Evolutionary conservation across 257 asterid genomes (phyloP), one percentile per base, ranked within the genome.

Genomic region (Solanum chiquidenum): DNA sequence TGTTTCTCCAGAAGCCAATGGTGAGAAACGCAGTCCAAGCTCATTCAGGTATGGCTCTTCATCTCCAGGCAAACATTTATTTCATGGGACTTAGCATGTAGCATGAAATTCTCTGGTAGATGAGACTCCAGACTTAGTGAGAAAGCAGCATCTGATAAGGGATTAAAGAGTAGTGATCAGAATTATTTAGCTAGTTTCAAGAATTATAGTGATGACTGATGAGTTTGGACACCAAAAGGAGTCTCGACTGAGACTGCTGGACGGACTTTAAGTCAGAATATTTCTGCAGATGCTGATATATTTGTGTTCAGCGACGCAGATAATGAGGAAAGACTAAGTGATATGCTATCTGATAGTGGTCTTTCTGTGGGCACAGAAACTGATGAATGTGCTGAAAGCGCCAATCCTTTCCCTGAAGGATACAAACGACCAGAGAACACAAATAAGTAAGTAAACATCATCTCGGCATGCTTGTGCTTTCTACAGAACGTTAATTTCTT

Each of bases 41-140:
- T 90, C 95, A 86, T 87, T 89, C 88, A 93, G 98, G 98, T 93
- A 94, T 84, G 91, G 88, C 68, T 83, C 89, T 71, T 64, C 85
- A 75, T 87, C 89, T 80, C 90, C 87, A 68, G 84, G 77, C 42
- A 90, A 77, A 86, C 9, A 38, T 75, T 72, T 74, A 58, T 74
- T 49, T 9, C 35, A 10, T 35, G 89, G 86, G 40, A 88, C 89
- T 72, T 80, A 68, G 83, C 13, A 83, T 69, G 60, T 86, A 86
- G 87, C 90, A 68, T 88, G 86, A 88, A 86, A 68, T 76, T 44
- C 14, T 90, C 88, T 27, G 74, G 74, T 73, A 60, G 86, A 33
- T 89, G 68, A 73, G 88, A 62, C 86, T 86, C 85, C 5, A 38
- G 34, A 69, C 83, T 68, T 49, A 58, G 20, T 35, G 85, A 85